Evolutionary conservation across 495 filamentous ascomycete species (phyloP).

Genomic region (Staphylotrichum longicolle): DNA sequence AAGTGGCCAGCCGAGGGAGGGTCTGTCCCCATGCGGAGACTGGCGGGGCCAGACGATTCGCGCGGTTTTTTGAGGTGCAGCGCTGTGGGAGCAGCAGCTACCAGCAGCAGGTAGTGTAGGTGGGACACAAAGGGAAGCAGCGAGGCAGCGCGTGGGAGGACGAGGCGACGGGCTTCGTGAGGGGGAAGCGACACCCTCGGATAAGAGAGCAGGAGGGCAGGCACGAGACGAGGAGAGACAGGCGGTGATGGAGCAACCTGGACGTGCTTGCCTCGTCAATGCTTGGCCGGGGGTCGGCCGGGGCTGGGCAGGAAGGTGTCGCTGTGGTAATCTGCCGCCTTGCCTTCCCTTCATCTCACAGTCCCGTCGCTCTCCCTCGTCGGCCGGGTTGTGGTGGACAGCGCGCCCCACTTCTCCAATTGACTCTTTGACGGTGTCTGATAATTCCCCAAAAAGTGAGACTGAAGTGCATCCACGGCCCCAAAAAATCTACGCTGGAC

Average conservation of each 20-base stretch:
- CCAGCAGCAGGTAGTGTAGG: too few relatives aligned
- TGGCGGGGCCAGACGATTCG: constrained; percentile 3
- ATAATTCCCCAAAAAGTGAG: constrained; percentile 18
- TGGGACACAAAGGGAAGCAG: too few relatives aligned
- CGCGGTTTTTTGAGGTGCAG: constrained; percentile 6
- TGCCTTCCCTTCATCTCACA: background rate
- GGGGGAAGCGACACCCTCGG: too few relatives aligned
- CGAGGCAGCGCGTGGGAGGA: too few relatives aligned
- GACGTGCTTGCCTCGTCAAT: background rate
- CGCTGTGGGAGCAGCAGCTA: too few relatives aligned
- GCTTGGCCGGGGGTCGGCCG: constrained; percentile 6
- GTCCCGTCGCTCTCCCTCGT: background rate
- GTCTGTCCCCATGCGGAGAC: constrained; percentile 19
- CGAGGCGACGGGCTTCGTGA: too few relatives aligned
- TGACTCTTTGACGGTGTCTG: constrained; percentile 14
- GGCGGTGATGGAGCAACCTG: too few relatives aligned
- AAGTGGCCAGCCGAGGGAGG: constrained; percentile 16
- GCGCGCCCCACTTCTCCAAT: constrained; percentile 25
- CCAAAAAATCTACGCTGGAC: constrained; percentile 19
- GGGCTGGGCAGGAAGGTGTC: constrained; percentile 9
- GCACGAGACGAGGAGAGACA: too few relatives aligned
- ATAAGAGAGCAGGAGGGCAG: too few relatives aligned
- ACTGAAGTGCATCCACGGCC: constrained; percentile 3
- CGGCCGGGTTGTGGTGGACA: too few relatives aligned
- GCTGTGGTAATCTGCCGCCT: constrained; percentile 19